These are phyloP conservation scores for Calonectria pseudoreteaudii DNA, from an alignment of 2,329 filamentous ascomycete genomes.

Conservation along the genomic window DNA sequence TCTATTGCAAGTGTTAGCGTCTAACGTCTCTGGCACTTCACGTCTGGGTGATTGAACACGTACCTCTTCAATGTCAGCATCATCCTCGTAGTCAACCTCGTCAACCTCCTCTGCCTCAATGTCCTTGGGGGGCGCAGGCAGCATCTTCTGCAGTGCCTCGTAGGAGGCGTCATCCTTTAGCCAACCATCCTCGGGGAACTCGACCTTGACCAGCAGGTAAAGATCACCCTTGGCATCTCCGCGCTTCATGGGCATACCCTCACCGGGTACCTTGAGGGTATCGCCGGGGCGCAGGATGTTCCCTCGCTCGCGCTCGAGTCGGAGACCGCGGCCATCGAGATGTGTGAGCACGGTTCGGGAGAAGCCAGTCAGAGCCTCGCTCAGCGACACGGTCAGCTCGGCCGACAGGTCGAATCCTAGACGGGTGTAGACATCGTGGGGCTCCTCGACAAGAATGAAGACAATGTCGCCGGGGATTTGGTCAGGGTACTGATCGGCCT, in stretches of 20 bases:
- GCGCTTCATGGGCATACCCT: slow-evolving; percentile 95
- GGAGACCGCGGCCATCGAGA: slow-evolving; percentile 91
- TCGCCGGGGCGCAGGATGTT: slow-evolving; percentile 87
- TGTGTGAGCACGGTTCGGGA: slow-evolving; percentile 91
- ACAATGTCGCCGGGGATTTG: slow-evolving; percentile 93
- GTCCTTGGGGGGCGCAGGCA: slow-evolving; percentile 73
- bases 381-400: slow-evolving; percentile 82
- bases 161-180: slow-evolving; percentile 77
- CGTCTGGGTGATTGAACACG: slow-evolving; percentile 38
- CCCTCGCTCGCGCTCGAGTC: slow-evolving; percentile 82
- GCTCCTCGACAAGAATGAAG: slow-evolving; percentile 85
- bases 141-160: slow-evolving; percentile 77
- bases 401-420: slow-evolving; percentile 87
- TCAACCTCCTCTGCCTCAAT: slow-evolving; percentile 83
- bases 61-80: slow-evolving; percentile 84
- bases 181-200: slow-evolving; percentile 92
- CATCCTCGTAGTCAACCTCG: slow-evolving; percentile 87
- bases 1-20: slow-evolving; percentile 55
- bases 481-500: slow-evolving; percentile 92
- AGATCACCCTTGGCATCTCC: slow-evolving; percentile 87
- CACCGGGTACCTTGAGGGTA: slow-evolving; percentile 84
- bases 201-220: slow-evolving; percentile 85
- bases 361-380: slow-evolving; percentile 89
- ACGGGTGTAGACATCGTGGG: slow-evolving; percentile 84
- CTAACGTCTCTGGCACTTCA: not conserved